Evolutionary conservation across 495 filamentous ascomycete species (phyloP).

Genomic region (Haplographium delicatum): DNA sequence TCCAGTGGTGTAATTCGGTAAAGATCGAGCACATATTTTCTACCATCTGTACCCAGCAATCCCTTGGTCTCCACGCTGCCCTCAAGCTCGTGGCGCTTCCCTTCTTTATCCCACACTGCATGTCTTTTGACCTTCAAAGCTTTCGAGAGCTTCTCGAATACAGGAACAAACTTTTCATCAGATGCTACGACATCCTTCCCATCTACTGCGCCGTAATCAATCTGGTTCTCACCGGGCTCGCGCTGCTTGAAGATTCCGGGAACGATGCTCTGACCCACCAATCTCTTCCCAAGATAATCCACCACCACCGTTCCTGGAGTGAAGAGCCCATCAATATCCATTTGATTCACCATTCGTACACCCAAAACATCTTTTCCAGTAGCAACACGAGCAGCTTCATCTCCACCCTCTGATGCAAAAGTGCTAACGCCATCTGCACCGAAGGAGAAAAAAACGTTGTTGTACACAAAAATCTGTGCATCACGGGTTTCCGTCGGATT

Average conservation of each 20-base stretch:
- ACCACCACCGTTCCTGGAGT: conserved; percentile 95
- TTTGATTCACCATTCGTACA: conserved; percentile 90
- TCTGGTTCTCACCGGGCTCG: conserved; percentile 94
- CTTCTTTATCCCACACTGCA: conserved; percentile 95
- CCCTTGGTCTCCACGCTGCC: conserved; percentile 98
- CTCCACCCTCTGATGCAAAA: conserved; percentile 91
- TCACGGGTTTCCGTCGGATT: conserved; percentile 91
- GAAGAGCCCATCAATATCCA: conserved; percentile 90
- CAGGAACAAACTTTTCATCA: conserved; percentile 74
- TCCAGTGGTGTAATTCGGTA: conserved; percentile 94
- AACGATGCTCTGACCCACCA: conserved; percentile 97
- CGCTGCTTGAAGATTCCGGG: conserved; percentile 99
- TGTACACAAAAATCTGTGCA: conserved; percentile 98
- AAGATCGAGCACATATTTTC: conserved; percentile 94
- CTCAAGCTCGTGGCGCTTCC: conserved; percentile 84
- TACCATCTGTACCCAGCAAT: conserved; percentile 89
- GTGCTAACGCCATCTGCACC: conserved; percentile 97
- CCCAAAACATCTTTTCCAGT: conserved; percentile 96
- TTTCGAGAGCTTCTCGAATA: conserved; percentile 88
- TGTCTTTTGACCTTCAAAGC: conserved; percentile 87
- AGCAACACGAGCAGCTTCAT: conserved; percentile 93
- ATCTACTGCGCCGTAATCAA: conserved; percentile 97
- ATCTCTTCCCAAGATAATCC: conserved; percentile 93
- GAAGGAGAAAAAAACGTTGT: conserved; percentile 99
- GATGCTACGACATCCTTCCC: conserved; percentile 92